A percentile compares a stretch with the other conserved stretches of the same genome.
These are phyloP conservation scores for Xylaria hypoxylon DNA, from an alignment of 2,329 filamentous ascomycete species.

Conservation along the genomic window DNA sequence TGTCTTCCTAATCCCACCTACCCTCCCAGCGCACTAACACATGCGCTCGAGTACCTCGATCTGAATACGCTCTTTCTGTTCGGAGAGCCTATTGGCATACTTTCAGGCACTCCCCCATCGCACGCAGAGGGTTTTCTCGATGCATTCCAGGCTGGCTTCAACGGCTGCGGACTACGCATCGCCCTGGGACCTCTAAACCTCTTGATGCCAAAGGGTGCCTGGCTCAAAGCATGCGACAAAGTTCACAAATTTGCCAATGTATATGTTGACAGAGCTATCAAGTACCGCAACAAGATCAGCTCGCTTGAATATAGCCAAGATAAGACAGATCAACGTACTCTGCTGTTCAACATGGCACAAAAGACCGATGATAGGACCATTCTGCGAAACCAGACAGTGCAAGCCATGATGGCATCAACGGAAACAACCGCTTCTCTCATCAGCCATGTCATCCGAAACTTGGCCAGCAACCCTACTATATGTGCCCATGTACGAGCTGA, in stretches of 20 bases:
- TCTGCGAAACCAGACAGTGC: conserved; percentile 41
- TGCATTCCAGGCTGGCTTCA: conserved; percentile 43
- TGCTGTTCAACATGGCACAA: conserved; percentile 42
- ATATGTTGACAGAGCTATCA: conserved; percentile 43
- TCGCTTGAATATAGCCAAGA: conserved; percentile 37
- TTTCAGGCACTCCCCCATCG: conserved; percentile 41
- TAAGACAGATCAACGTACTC: conserved; percentile 39
- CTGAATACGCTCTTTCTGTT: conserved; percentile 44
- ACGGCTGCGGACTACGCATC: conserved; percentile 43
- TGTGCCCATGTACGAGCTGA: conserved; percentile 40
- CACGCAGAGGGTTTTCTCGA: conserved; percentile 41
- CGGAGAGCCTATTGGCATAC: conserved; percentile 43
- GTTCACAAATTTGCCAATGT: conserved; percentile 43
- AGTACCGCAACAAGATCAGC: conserved; percentile 39
- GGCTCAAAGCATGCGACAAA: conserved; percentile 43
- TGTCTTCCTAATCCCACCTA: conserved; percentile 34
- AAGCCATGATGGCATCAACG: conserved; percentile 42
- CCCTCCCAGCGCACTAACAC: conserved; percentile 36
- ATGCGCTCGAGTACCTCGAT: conserved; percentile 43
- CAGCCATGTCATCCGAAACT: conserved; percentile 42
- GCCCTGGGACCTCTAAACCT: conserved; percentile 44
- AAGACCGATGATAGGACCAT: conserved; percentile 41
- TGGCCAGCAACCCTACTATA: conserved; percentile 40
- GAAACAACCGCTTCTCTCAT: conserved; percentile 42
- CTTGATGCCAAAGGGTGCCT: conserved; percentile 42